Base-by-base conservation (phyloP, 2,329 filamentous ascomycete genomes). In the Cordyceps sp. region DNA sequence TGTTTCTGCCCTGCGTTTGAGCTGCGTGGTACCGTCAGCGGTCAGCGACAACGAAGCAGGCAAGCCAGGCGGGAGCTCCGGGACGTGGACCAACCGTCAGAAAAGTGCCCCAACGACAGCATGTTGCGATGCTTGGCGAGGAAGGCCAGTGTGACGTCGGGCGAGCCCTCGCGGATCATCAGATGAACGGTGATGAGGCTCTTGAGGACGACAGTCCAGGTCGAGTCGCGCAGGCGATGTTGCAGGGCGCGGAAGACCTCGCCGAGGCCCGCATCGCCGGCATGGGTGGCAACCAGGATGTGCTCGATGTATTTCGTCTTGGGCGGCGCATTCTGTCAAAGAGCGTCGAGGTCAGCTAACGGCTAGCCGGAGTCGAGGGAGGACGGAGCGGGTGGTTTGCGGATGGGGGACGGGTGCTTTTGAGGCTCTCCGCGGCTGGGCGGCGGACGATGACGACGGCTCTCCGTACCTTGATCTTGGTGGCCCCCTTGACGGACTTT, bases 121-220 rank as follows among this genome's bases (percentile, higher is more conserved):
- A 83, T 72, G 45, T 79, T 81, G 34, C 83, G 79, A 49, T 88
- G 79, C 42, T 80, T 78, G 27, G 86, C 69, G 22, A 98, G 69
- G 47, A 83, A 94, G 38, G 74, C 69, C 42, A 98, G 64, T 3
- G 90, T 93, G 30, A 85, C 80, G 52, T 96, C 84, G 22, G 78
- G 75, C 40, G 86, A 78, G 33, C 90, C 90, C 59, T 98, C 90
- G 43, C 90, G 74, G 51, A 98, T 90, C 90, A 98, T 96, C 38
- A 96, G 63, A 54, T 98, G 90, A 29, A 93, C 75, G 30, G 93
- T 90, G 46, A 96, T 93, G 43, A 98, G 65, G 45, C 84, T 78
- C 64, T 98, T 98, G 75, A 94, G 93, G 41, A 93, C 88, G 36
- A 96, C 85, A n/a, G 90, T 98, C 90, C 90, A 98, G 65, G 90